Conservation (phyloP, 495 filamentous ascomycete species). For the Aspergillus incahuasiensis region DNA sequence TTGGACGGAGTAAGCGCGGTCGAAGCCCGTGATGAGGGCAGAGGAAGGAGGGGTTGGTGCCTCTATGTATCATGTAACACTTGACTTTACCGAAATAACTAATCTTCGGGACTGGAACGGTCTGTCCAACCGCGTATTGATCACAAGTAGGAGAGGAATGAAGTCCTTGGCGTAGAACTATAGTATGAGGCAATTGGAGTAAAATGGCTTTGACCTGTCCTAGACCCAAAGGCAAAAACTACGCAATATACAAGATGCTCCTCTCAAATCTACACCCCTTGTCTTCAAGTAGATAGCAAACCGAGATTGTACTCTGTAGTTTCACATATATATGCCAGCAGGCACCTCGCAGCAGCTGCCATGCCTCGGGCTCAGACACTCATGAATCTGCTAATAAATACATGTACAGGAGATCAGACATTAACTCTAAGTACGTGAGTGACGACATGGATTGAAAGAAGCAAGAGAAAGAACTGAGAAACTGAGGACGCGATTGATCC, state of each 20-base stretch:
- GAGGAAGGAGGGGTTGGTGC: background rate
- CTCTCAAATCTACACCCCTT: too few relatives aligned
- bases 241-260: too few relatives aligned
- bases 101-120: background rate
- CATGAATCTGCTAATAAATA: slow-evolving; percentile 1
- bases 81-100: background rate
- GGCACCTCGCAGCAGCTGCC: slow-evolving; percentile 3
- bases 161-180: too few relatives aligned
- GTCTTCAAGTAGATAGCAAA: background rate
- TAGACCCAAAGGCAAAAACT: too few relatives aligned
- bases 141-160: background rate
- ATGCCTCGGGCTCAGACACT: background rate
- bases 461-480: background rate
- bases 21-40: background rate
- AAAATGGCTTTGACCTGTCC: too few relatives aligned
- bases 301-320: background rate
- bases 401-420: slow-evolving; percentile 16
- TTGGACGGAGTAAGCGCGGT: slow-evolving; percentile 21
- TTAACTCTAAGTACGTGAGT: slow-evolving; percentile 13
- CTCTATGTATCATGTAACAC: background rate
- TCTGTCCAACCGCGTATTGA: background rate
- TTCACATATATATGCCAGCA: slow-evolving; percentile 11
- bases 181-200: background rate
- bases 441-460: slow-evolving; percentile 3
- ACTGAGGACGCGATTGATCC: background rate